Conservation (phyloP, 306 rosid species). For the Abrus precatorius region DNA sequence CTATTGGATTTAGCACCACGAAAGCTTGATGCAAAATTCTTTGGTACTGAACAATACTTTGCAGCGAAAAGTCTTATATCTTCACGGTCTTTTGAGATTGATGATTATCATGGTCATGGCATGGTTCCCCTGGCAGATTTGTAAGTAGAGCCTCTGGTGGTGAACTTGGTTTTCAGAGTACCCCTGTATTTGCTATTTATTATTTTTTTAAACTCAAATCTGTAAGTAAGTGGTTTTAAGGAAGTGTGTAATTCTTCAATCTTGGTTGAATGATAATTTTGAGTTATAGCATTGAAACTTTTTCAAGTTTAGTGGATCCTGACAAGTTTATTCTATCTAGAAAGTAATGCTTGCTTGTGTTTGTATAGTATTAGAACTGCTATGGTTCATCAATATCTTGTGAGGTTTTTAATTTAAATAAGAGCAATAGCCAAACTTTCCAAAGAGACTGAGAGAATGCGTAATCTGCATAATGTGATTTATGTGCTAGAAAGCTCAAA, state of each 20-base stretch:
- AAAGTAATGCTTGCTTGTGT: not conserved
- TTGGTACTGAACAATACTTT: constrained; percentile 68
- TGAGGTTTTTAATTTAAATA: constrained; percentile 17
- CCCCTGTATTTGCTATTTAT: not conserved
- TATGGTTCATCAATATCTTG: not conserved
- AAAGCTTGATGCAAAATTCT: constrained; percentile 58
- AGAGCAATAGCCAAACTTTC: not conserved
- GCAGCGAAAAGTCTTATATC: constrained; percentile 79
- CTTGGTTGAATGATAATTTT: constrained; percentile 10
- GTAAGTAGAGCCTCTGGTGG: constrained; percentile 62
- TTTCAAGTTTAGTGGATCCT: constrained; percentile 7
- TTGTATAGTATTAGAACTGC: constrained; percentile 12
- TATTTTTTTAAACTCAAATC: not conserved
- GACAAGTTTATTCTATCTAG: constrained; percentile 22
- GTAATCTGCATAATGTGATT: not conserved
- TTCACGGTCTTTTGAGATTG: constrained; percentile 80
- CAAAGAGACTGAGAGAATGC: not conserved
- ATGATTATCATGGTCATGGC: constrained; percentile 83
- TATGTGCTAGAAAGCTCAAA: not conserved
- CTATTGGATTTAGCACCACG: constrained; percentile 57
- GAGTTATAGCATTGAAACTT: not conserved
- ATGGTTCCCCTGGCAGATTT: constrained; percentile 96
- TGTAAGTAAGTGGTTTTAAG: constrained; percentile 6
- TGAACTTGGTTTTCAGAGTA: constrained; percentile 13
- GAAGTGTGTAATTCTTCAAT: constrained; percentile 8